Evolutionary conservation across 2,329 filamentous ascomycete genomes (phyloP).

Genomic region (Microcera coccophila): DNA sequence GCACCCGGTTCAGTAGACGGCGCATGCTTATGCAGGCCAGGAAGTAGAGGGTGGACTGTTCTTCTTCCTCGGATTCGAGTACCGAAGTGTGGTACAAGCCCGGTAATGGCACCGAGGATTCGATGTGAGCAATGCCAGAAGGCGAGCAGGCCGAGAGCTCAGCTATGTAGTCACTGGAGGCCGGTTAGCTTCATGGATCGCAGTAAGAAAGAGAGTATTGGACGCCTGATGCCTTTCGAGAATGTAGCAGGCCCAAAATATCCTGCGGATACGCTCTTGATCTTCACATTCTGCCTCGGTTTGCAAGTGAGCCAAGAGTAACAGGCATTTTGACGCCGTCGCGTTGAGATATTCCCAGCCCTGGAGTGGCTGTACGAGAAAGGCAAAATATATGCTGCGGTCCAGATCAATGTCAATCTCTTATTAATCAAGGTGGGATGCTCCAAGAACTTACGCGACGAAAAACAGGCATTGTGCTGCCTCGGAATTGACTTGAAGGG

Average conservation of each 20-base stretch:
- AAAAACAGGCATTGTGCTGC: slow-evolving; percentile 50
- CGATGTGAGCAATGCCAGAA: slow-evolving; percentile 48
- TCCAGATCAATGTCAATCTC: background rate
- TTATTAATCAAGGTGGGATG: too few species aligned
- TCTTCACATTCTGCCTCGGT: slow-evolving; percentile 36
- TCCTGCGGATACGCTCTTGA: slow-evolving; percentile 45
- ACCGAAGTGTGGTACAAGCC: slow-evolving; percentile 46
- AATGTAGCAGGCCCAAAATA: slow-evolving; percentile 55
- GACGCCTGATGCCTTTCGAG: slow-evolving; percentile 41
- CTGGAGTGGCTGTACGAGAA: slow-evolving; percentile 46
- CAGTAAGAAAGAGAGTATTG: too few species aligned
- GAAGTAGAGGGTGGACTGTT: slow-evolving; percentile 50
- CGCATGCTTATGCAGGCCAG: slow-evolving; percentile 52
- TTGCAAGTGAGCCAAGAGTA: slow-evolving; percentile 44
- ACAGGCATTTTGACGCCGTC: slow-evolving; percentile 47
- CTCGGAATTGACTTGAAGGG: slow-evolving; percentile 43
- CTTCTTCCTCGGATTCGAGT: slow-evolving; percentile 36
- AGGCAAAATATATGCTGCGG: slow-evolving; percentile 45
- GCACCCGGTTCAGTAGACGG: slow-evolving; percentile 44
- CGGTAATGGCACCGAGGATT: slow-evolving; percentile 47
- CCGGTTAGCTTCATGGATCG: too few species aligned
- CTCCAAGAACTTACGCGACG: slow-evolving; percentile 42
- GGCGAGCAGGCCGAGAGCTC: slow-evolving; percentile 49
- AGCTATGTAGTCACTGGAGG: slow-evolving; percentile 46
- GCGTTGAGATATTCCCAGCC: slow-evolving; percentile 50